Evolutionary conservation across 768 basidiomycete genomes (phyloP).

Genomic region (Candolleomyces aberdarensis): DNA sequence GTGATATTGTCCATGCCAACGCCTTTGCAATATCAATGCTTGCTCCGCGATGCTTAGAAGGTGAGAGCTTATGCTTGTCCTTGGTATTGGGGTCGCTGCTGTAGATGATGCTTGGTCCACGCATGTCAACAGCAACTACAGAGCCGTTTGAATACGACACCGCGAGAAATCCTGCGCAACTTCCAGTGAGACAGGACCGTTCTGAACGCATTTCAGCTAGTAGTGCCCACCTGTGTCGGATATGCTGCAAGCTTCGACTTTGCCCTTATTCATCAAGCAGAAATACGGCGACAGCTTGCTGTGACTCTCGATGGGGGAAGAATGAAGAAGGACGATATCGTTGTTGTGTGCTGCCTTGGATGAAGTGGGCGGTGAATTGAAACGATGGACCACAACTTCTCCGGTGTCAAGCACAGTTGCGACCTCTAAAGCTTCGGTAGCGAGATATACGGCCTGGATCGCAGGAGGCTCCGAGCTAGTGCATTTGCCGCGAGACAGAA

Average conservation of each 20-base stretch:
- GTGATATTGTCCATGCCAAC: slow-evolving; percentile 66
- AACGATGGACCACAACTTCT: slow-evolving; percentile 51
- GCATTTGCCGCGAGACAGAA: slow-evolving; percentile 2
- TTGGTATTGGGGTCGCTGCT: slow-evolving; percentile 39
- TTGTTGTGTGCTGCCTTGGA: slow-evolving; percentile 31
- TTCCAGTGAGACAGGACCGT: neutral
- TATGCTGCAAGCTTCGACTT: slow-evolving; percentile 53
- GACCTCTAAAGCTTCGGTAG: slow-evolving; percentile 56
- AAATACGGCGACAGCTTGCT: slow-evolving; percentile 60
- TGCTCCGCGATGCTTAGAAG: slow-evolving; percentile 29
- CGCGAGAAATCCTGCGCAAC: slow-evolving; percentile 69
- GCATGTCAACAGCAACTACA: slow-evolving; percentile 67
- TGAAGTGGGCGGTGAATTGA: slow-evolving; percentile 14
- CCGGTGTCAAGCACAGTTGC: slow-evolving; percentile 53
- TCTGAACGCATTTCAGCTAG: neutral
- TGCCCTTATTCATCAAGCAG: slow-evolving; percentile 38
- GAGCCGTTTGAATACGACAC: slow-evolving; percentile 60
- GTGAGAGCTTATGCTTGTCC: slow-evolving; percentile 31
- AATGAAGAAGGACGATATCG: slow-evolving; percentile 52
- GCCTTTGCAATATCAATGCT: slow-evolving; percentile 50
- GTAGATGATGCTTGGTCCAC: slow-evolving; percentile 67
- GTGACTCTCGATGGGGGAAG: slow-evolving; percentile 36
- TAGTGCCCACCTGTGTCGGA: slow-evolving; percentile 65
- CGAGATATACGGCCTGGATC: slow-evolving; percentile 47
- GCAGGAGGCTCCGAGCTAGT: slow-evolving; percentile 8